phyloP scores from a whole-genome alignment of 805 yeast genomes.

The Peterozyma xylosa region DNA sequence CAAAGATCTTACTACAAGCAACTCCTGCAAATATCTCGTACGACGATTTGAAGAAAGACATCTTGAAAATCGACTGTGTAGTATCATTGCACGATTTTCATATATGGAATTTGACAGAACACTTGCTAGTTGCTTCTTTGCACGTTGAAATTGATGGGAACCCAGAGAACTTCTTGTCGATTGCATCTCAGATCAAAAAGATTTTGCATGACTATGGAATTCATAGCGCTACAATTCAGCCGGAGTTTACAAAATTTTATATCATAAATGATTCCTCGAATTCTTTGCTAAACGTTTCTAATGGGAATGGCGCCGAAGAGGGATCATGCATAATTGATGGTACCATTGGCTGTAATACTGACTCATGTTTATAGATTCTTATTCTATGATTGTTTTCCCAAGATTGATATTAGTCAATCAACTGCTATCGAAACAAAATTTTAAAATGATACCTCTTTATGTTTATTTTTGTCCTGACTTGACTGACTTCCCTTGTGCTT shows the following conservation, averaged over 20 bases:
- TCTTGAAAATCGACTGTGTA: slow-evolving; percentile 63
- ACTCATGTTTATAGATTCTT: slow-evolving; percentile 26
- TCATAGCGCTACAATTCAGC: slow-evolving; percentile 93
- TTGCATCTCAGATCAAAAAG: slow-evolving; percentile 69
- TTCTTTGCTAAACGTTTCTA: slow-evolving; percentile 5
- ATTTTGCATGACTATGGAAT: slow-evolving; percentile 80
- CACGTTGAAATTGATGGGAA: slow-evolving; percentile 69
- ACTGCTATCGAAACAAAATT: too few species aligned
- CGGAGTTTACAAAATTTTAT: slow-evolving; percentile 58
- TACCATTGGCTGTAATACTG: slow-evolving; percentile 43
- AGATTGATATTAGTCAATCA: too few species aligned
- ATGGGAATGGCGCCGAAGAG: background rate
- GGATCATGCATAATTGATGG: slow-evolving; percentile 39
- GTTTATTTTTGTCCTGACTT: too few species aligned
- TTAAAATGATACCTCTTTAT: too few species aligned
- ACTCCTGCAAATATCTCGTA: slow-evolving; percentile 82
- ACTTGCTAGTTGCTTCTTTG: slow-evolving; percentile 76
- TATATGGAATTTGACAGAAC: slow-evolving; percentile 92
- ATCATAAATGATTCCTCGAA: slow-evolving; percentile 20
- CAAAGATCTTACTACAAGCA: slow-evolving; percentile 85
- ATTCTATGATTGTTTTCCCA: background rate
- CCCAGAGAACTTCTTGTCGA: slow-evolving; percentile 59
- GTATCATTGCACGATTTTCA: slow-evolving; percentile 91
- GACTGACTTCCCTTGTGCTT: too few species aligned
- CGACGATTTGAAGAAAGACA: slow-evolving; percentile 62